Evolutionary conservation across 2,329 filamentous ascomycete species (phyloP), one percentile per base, ranked within the genome.

Genomic region (Triangularia setosa): DNA sequence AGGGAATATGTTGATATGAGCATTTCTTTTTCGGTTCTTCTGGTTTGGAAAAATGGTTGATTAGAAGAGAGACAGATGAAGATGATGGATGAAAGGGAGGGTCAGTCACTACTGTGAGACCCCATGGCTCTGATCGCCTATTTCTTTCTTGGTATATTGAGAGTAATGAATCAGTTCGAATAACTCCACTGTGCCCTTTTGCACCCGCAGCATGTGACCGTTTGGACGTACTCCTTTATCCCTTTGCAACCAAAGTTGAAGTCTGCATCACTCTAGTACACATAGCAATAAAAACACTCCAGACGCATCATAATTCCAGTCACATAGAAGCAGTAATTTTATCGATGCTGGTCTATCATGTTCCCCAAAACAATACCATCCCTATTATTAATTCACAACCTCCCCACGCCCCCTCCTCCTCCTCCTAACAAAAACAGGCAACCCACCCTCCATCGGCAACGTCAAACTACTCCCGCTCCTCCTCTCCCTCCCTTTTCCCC

Each of bases 391-490:
- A n/a, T 52, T 16, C 5, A 52, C 18, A 21, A 6, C 23, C 44
- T 6, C 44, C 44, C 9, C 44, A 2, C 44, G 8, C 23, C 23
- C n/a, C 23, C 55, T 16, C n/a, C 14, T 24, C 57, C 72, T 69
- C 53, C 63, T 58, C 61, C 69, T 75, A 12, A 81, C 76, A 62
- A 71, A 71, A 60, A 79, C 79, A 4, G 84, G 85, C 65, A 89
- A 72, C 0, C 87, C 87, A 1, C 80, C 85, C 61, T 86, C 78
- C 86, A 89, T 89, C 0, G 87, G 87, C 68, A 89, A 70, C 3
- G 87, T 89, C 58, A 89, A 75, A 68, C 86, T 88, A 58, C 82
- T 87, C 74, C 82, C 83, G 70, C 84, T 87, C 18, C 80, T 77
- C 68, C 84, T 80, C 69, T 85, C 80, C 40, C 69, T 59, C 4